phyloP scores from a whole-genome alignment of 2,329 filamentous ascomycete genomes.

The Spiromastix sp. region DNA sequence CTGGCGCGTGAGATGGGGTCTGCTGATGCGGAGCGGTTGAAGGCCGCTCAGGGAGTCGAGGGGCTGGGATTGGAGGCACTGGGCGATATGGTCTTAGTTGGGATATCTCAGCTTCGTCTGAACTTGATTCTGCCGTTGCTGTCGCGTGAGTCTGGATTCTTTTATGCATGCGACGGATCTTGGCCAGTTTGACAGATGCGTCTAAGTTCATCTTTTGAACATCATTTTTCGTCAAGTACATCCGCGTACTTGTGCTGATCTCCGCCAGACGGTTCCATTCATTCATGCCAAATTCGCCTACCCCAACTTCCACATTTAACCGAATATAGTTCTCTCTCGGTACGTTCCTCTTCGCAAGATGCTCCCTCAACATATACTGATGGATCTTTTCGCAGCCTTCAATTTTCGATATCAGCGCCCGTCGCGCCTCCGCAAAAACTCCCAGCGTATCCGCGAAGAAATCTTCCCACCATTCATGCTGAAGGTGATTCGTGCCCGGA shows the following conservation, averaged over 20 bases:
- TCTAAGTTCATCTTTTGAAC: slow-evolving; percentile 69
- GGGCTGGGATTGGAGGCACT: slow-evolving; percentile 22
- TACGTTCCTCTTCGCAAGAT: slow-evolving; percentile 66
- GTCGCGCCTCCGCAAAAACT: slow-evolving; percentile 81
- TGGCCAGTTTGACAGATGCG: slow-evolving; percentile 69
- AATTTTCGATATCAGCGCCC: slow-evolving; percentile 79
- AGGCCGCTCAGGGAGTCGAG: slow-evolving; percentile 22
- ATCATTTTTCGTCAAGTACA: slow-evolving; percentile 63
- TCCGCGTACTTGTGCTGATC: slow-evolving; percentile 83
- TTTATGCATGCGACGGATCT: slow-evolving; percentile 66
- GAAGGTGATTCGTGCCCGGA: slow-evolving; percentile 55
- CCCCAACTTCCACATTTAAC: slow-evolving; percentile 91
- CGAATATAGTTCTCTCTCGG: slow-evolving; percentile 88
- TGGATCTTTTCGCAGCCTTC: slow-evolving; percentile 91
- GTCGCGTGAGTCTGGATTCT: slow-evolving; percentile 48
- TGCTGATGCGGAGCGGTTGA: slow-evolving; percentile 30
- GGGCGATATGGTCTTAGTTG: slow-evolving; percentile 18
- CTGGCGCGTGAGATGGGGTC: not conserved
- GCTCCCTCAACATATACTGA: slow-evolving; percentile 70
- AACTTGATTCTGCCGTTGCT: slow-evolving; percentile 18
- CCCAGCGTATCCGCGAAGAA: slow-evolving; percentile 63
- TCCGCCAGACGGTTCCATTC: slow-evolving; percentile 92
- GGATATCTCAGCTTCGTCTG: slow-evolving; percentile 8
- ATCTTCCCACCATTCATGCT: slow-evolving; percentile 83
- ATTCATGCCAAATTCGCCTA: slow-evolving; percentile 97